These are phyloP conservation scores for Setomelanomma holmii DNA, from an alignment of 2,329 filamentous ascomycete species.

Conservation along the genomic window DNA sequence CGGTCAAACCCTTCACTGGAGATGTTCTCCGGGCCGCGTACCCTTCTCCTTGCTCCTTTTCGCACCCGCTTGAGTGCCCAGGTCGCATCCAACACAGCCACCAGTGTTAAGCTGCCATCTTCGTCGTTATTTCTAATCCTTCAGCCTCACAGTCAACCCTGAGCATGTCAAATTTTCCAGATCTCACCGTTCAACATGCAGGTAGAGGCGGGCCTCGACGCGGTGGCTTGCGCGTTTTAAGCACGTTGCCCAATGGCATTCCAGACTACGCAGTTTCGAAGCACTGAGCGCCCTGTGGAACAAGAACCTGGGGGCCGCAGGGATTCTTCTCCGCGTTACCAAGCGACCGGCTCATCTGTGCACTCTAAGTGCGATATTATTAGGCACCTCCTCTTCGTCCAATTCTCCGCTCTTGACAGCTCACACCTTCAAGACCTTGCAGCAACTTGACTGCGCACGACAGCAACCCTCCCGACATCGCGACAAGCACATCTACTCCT, in stretches of 20 bases:
- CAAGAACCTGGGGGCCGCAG: slow-evolving; percentile 28
- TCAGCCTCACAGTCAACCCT: slow-evolving; percentile 1
- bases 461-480: slow-evolving; percentile 6
- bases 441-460: slow-evolving; percentile 1
- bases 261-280: slow-evolving; percentile 9
- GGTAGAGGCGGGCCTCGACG: slow-evolving; percentile 12
- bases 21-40: slow-evolving; percentile 14
- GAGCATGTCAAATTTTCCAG: slow-evolving; percentile 4
- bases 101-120: not conserved
- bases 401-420: slow-evolving; percentile 14
- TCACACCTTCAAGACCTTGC: slow-evolving; percentile 5
- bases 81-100: not conserved
- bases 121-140: slow-evolving; percentile 3
- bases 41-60: slow-evolving; percentile 7
- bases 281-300: slow-evolving; percentile 29
- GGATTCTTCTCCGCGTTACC: slow-evolving; percentile 43
- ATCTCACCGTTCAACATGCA: slow-evolving; percentile 4
- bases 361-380: slow-evolving; percentile 28
- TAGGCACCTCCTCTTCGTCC: slow-evolving; percentile 27
- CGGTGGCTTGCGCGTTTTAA: slow-evolving; percentile 16
- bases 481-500: slow-evolving; percentile 4
- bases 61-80: not conserved
- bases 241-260: slow-evolving; percentile 18
- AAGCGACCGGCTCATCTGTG: slow-evolving; percentile 39
- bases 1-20: slow-evolving; percentile 6